These are phyloP conservation scores for Quercus tomentella DNA, from an alignment of 331 rosid genomes.

Conservation along the genomic window DNA sequence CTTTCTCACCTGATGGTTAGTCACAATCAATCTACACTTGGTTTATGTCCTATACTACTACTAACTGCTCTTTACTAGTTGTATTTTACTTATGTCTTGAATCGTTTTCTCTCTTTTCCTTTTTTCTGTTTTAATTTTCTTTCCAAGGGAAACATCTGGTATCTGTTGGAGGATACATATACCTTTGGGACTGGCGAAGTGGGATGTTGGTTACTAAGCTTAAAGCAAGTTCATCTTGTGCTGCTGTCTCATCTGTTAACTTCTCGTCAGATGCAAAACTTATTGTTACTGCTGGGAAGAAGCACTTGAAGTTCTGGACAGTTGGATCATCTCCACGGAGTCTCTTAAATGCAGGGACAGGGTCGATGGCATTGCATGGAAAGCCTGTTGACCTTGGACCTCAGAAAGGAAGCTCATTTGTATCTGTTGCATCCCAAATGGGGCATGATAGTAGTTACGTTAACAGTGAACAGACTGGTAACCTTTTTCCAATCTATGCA, in stretches of 20 bases:
- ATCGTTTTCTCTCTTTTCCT: neutral
- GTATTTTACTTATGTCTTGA: neutral
- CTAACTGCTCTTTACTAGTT: slow-evolving; percentile 22
- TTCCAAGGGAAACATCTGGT: slow-evolving; percentile 56
- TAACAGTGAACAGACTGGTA: slow-evolving; percentile 36
- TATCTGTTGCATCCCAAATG: slow-evolving; percentile 43
- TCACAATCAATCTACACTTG: slow-evolving; percentile 12
- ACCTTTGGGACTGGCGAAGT: slow-evolving; percentile 66
- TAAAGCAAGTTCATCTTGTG: slow-evolving; percentile 62
- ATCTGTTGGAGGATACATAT: slow-evolving; percentile 64
- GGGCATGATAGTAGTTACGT: slow-evolving; percentile 11
- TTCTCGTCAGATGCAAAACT: slow-evolving; percentile 63
- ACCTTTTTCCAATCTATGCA: slow-evolving; percentile 46
- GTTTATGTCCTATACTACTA: slow-evolving; percentile 13
- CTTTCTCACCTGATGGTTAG: slow-evolving; percentile 79
- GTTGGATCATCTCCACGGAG: slow-evolving; percentile 50
- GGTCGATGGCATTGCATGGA: slow-evolving; percentile 40
- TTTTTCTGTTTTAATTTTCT: neutral
- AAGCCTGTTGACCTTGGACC: slow-evolving; percentile 58
- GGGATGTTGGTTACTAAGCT: slow-evolving; percentile 51
- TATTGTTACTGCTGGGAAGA: slow-evolving; percentile 65
- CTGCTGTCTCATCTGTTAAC: slow-evolving; percentile 49
- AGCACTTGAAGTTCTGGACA: slow-evolving; percentile 74
- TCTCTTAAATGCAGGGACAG: slow-evolving; percentile 33
- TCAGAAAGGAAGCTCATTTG: slow-evolving; percentile 53